Conservation (phyloP, 2,329 filamentous ascomycete species). For the Xylariaceae sp. region DNA sequence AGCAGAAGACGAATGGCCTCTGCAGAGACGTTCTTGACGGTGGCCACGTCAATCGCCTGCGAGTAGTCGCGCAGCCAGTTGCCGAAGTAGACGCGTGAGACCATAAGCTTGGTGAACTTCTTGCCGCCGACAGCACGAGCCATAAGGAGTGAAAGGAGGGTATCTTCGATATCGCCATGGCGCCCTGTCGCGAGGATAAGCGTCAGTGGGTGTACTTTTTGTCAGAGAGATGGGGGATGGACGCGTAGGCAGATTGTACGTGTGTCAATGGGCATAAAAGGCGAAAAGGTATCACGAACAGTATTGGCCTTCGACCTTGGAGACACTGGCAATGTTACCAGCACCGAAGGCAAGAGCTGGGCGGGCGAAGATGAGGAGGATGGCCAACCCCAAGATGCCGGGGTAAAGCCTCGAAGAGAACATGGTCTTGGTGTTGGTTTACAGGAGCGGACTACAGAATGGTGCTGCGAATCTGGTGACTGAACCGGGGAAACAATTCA, state of each 20-base stretch:
- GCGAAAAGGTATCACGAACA: constrained; percentile 44
- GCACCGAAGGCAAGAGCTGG: constrained; percentile 77
- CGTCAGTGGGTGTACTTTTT: constrained; percentile 17
- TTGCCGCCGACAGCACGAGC: constrained; percentile 53
- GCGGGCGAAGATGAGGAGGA: constrained; percentile 62
- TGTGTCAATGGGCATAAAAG: neutral
- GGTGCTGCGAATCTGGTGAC: constrained; percentile 1
- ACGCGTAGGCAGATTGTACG: neutral
- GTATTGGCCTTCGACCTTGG: constrained; percentile 77
- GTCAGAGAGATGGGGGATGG: neutral
- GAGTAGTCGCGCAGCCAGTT: constrained; percentile 95
- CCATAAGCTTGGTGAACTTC: constrained; percentile 83
- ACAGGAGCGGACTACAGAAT: neutral
- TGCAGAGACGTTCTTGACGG: constrained; percentile 82
- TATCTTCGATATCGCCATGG: constrained; percentile 90
- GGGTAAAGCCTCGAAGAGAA: constrained; percentile 43
- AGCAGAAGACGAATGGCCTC: constrained; percentile 87
- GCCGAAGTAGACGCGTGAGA: constrained; percentile 89
- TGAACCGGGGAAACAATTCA: neutral
- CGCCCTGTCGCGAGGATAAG: constrained; percentile 48
- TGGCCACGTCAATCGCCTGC: constrained; percentile 89
- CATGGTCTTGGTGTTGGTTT: constrained; percentile 36
- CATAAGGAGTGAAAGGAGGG: constrained; percentile 66
- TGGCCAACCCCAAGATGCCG: constrained; percentile 49
- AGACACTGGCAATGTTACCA: constrained; percentile 78